Percentiles rank a stretch among this genome's conserved stretches.
These are phyloP conservation scores for Dipodascus geniculatus DNA, from an alignment of 805 yeast species.

Conservation along the genomic window DNA sequence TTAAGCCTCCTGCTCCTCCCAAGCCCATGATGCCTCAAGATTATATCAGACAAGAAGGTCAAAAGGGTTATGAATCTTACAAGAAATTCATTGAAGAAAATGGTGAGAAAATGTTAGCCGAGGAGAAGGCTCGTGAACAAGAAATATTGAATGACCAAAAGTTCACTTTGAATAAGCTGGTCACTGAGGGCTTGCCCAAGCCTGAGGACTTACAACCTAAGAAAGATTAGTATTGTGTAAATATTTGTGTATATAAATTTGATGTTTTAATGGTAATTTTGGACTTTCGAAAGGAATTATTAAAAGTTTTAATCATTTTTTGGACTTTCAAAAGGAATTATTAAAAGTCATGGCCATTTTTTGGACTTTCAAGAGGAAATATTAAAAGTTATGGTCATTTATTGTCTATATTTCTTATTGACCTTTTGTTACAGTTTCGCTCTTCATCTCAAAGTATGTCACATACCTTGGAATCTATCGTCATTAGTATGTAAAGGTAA, in stretches of 20 bases:
- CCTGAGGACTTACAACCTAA: constrained; percentile 19
- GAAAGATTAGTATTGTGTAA: background rate
- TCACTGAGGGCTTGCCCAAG: constrained; percentile 49
- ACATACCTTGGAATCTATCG: background rate
- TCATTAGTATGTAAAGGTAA: background rate
- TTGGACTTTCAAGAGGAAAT: background rate
- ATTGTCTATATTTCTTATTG: too few relatives aligned
- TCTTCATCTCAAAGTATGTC: background rate
- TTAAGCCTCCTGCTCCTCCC: constrained; percentile 37
- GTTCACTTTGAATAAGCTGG: constrained; percentile 71
- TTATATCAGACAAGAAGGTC: constrained; percentile 82
- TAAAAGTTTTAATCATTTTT: background rate
- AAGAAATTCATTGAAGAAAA: constrained; percentile 78
- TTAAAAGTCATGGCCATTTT: background rate
- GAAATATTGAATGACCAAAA: constrained; percentile 76
- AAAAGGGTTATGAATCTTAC: constrained; percentile 74
- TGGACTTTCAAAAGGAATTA: background rate
- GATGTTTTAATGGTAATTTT: background rate
- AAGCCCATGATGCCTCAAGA: constrained; percentile 77
- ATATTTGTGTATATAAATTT: background rate
- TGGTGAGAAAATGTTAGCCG: constrained; percentile 40
- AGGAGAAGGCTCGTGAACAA: constrained; percentile 38
- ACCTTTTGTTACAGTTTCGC: background rate
- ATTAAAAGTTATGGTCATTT: background rate
- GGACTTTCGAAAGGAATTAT: background rate